phyloP scores from a whole-genome alignment of 2,329 filamentous ascomycete genomes.

The Graphiopsis chlorocephala region DNA sequence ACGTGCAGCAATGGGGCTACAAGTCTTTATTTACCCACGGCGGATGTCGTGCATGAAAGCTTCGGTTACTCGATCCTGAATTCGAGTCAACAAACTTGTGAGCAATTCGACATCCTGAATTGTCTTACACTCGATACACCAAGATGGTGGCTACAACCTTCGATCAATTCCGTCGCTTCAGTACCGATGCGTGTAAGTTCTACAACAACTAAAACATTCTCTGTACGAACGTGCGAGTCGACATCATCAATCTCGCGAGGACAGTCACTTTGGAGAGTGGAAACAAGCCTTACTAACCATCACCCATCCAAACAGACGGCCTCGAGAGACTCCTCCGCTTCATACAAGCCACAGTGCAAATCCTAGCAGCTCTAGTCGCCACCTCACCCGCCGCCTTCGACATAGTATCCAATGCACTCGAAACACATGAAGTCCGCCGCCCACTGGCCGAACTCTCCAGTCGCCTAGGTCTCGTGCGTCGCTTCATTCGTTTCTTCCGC shows the following conservation, averaged over 20 bases:
- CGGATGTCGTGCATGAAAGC: not conserved
- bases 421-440: not conserved
- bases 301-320: not conserved
- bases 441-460: not conserved
- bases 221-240: not conserved
- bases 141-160: not conserved
- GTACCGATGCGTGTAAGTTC: slow-evolving; percentile 8
- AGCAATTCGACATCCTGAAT: not conserved
- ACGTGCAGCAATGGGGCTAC: not conserved
- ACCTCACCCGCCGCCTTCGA: not conserved
- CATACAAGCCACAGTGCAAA: not conserved
- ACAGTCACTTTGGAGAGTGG: not conserved
- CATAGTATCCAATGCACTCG: not conserved
- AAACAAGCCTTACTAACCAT: not conserved
- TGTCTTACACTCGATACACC: not conserved
- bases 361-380: not conserved
- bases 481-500: slow-evolving; percentile 10
- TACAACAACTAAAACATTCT: not conserved
- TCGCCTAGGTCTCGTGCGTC: not conserved
- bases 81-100: not conserved
- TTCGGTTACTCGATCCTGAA: not conserved
- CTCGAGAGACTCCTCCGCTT: slow-evolving; percentile 4
- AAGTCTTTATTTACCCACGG: not conserved
- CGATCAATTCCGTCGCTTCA: slow-evolving; percentile 8
- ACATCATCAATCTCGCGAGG: not conserved